Base-by-base conservation (phyloP, 768 basidiomycete species). In the Vishniacozyma victoriae region DNA sequence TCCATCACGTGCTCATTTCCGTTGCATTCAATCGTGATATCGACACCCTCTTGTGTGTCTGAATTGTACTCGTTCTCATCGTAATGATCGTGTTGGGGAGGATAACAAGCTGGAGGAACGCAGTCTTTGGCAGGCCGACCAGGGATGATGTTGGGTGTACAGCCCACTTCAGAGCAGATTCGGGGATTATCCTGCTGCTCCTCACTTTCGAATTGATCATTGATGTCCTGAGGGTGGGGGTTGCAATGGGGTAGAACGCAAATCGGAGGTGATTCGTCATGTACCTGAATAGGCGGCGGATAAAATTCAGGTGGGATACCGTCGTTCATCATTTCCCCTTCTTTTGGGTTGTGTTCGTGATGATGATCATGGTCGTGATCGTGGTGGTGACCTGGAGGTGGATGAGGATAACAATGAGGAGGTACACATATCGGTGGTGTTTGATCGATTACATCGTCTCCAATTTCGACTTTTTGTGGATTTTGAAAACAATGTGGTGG, bases 131-230 rank as follows among this genome's bases (percentile, higher is more conserved):
- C n/a, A n/a, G n/a, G n/a, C n/a, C n/a, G n/a, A n/a, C n/a, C n/a
- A n/a, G n/a, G n/a, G n/a, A n/a, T n/a, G n/a, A n/a, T n/a, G n/a
- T n/a, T n/a, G n/a, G n/a, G n/a, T n/a, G n/a, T n/a, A n/a, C n/a
- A n/a, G 29, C 29, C n/a, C 29, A 33, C 29, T 33, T 9, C 9
- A 33, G 29, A 9, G 29, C 9, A 33, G 29, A 15, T 54, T 49
- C 33, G 54, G 35, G 52, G 55, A 62, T 24, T 52, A 48, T 14
- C 64, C 64, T 40, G 47, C 62, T 62, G 20, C 48, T 52, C 6
- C 48, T 20, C 33, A 50, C 50, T 20, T 50, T 36, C 5, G 33
- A 24, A 36, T 62, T 39, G 22, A 35, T 27, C 2, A 67, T 49
- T 7, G 43, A 29, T 12, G 56, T 59, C 2, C 52, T 43, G 31